Percentiles rank a stretch among this genome's conserved stretches.
Evolutionary conservation across 805 yeast genomes (phyloP).

Genomic region (Pichia pseudocactophila): DNA sequence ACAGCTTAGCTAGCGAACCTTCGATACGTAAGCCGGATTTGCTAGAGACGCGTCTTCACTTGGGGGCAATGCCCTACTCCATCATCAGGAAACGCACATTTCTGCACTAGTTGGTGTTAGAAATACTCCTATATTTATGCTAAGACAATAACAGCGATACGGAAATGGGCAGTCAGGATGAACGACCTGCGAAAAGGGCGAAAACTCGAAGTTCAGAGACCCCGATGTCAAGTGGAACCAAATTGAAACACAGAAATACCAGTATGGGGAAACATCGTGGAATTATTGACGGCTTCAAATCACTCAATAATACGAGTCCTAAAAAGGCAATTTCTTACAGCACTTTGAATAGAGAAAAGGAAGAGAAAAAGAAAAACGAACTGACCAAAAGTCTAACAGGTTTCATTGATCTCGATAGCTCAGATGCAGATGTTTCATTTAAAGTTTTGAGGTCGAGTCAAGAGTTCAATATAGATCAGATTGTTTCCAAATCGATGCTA

Average conservation of each 20-base stretch:
- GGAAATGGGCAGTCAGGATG: not conserved
- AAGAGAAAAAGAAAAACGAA: not conserved
- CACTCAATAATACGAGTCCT: not conserved
- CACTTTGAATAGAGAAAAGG: conserved; percentile 1
- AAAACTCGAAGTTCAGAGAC: not conserved
- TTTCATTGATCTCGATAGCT: conserved; percentile 1
- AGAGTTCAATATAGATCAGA: conserved; percentile 7
- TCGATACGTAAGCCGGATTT: too few species aligned
- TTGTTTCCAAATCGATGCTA: not conserved
- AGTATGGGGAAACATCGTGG: not conserved
- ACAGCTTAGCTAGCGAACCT: too few species aligned
- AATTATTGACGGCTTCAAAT: conserved; percentile 1
- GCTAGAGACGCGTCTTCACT: too few species aligned
- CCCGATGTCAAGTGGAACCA: not conserved
- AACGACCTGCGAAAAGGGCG: not conserved
- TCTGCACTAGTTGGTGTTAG: too few species aligned
- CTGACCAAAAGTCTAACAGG: not conserved
- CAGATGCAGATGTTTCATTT: conserved; percentile 6
- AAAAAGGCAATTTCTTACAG: conserved; percentile 6
- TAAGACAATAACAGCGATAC: too few species aligned
- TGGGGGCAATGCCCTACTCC: too few species aligned
- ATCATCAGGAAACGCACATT: too few species aligned
- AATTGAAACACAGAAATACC: not conserved
- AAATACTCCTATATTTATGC: too few species aligned
- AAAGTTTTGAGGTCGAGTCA: conserved; percentile 9